phyloP scores from a whole-genome alignment of 1,284 basidiomycete species.

The Grifola frondosa region DNA sequence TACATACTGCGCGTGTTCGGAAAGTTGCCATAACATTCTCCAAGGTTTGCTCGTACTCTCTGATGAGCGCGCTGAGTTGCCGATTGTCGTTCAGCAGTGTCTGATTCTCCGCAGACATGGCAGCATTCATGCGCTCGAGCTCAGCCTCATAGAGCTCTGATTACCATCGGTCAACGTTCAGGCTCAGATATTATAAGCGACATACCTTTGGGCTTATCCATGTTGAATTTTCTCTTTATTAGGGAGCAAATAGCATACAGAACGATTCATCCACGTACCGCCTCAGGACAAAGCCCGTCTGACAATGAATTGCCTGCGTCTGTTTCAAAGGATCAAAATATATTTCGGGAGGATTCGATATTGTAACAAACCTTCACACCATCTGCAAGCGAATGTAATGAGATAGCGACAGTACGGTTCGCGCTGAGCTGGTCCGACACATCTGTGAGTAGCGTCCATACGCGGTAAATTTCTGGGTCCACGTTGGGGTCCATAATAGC shows the following conservation, averaged over 20 bases:
- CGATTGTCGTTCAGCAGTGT: constrained; percentile 92
- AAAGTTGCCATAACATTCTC: constrained; percentile 96
- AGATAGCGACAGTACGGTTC: constrained; percentile 64
- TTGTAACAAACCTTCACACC: constrained; percentile 74
- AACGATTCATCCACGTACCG: constrained; percentile 44
- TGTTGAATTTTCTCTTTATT: constrained; percentile 66
- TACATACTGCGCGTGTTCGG: constrained; percentile 84
- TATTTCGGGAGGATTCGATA: neutral
- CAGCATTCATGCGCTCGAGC: constrained; percentile 85
- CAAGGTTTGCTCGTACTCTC: constrained; percentile 95
- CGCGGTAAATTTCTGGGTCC: constrained; percentile 61
- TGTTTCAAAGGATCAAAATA: constrained; percentile 25
- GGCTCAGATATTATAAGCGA: neutral
- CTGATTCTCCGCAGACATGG: constrained; percentile 86
- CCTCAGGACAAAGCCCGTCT: constrained; percentile 90
- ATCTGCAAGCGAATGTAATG: constrained; percentile 64
- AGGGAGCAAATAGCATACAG: constrained; percentile 1
- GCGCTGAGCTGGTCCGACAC: constrained; percentile 82
- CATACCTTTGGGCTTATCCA: constrained; percentile 85
- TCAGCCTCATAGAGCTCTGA: constrained; percentile 91
- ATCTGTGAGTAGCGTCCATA: constrained; percentile 77
- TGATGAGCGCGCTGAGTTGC: constrained; percentile 85
- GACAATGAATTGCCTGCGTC: constrained; percentile 66
- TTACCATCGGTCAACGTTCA: neutral
- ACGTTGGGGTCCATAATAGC: constrained; percentile 36